phyloP scores from a whole-genome alignment of 345 rosid genomes.

The Syzygium jambos region DNA sequence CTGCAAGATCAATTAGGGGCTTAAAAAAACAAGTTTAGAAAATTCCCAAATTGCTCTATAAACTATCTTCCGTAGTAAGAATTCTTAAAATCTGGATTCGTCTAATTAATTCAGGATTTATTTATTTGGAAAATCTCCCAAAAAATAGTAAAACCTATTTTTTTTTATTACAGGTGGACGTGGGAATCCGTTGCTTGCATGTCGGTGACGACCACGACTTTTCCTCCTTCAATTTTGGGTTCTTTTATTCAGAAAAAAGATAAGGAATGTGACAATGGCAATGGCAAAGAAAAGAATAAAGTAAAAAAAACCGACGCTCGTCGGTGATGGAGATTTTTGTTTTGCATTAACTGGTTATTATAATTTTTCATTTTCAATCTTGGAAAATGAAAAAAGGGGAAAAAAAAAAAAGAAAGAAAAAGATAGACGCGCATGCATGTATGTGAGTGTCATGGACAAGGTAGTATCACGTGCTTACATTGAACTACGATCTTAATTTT shows the following conservation, averaged over 20 bases:
- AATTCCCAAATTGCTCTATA: not conserved
- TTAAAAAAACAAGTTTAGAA: not conserved
- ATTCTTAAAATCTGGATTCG: not conserved
- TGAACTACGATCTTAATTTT: not conserved
- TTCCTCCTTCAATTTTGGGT: not conserved
- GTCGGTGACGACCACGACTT: not conserved
- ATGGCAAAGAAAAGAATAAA: not conserved
- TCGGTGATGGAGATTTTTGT: not conserved
- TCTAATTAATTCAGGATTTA: not conserved
- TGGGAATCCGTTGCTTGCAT: not conserved
- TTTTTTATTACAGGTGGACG: not conserved
- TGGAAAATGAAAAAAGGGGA: accelerated
- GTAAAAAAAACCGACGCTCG: not conserved
- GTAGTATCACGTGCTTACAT: not conserved
- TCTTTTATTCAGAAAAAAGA: not conserved
- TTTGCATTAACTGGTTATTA: not conserved
- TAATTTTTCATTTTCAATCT: not conserved
- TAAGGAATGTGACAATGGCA: not conserved
- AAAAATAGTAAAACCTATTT: not conserved
- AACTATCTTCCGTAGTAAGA: not conserved
- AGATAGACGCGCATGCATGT: not conserved
- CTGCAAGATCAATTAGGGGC: not conserved
- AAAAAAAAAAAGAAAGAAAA: accelerated
- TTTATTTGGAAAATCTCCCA: not conserved
- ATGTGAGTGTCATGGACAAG: not conserved